A percentile compares a stretch with the other conserved stretches of the same genome.
Evolutionary conservation across 2,329 filamentous ascomycete genomes (phyloP).

Genomic region (Aureobasidium mangrovei): DNA sequence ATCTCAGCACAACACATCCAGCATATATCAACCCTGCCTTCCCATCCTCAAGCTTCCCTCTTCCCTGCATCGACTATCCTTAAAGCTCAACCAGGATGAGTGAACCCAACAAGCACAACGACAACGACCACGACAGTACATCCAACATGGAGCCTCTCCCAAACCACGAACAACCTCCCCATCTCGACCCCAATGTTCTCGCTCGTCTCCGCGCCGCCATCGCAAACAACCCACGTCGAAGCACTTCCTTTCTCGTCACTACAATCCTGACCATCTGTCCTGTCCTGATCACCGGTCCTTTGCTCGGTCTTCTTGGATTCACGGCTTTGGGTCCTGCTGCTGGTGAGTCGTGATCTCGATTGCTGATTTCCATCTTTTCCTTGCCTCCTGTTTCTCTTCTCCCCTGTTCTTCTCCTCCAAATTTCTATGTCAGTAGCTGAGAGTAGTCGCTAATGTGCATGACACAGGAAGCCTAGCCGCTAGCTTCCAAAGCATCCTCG

Average conservation of each 20-base stretch:
- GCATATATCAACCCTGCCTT: too few relatives aligned
- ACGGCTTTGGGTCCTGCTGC: not conserved
- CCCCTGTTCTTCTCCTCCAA: too few relatives aligned
- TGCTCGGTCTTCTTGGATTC: not conserved
- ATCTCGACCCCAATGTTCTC: not conserved
- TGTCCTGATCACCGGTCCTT: not conserved
- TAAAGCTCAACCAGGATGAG: not conserved
- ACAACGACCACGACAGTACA: not conserved
- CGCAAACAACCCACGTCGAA: not conserved
- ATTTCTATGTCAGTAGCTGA: too few relatives aligned
- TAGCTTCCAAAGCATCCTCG: slow-evolving; percentile 20
- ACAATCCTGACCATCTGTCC: not conserved
- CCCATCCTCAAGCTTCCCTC: too few relatives aligned
- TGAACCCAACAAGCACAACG: not conserved
- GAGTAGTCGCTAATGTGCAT: too few relatives aligned
- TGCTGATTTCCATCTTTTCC: too few relatives aligned
- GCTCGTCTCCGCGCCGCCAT: not conserved
- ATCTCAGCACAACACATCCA: too few relatives aligned
- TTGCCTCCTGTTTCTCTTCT: too few relatives aligned
- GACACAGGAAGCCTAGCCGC: slow-evolving; percentile 10
- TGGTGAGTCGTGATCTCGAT: not conserved
- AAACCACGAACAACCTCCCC: too few relatives aligned
- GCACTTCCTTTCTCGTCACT: not conserved
- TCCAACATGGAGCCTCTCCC: too few relatives aligned
- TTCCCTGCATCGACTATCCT: not conserved